Base-by-base conservation (phyloP, 1,284 basidiomycete genomes). In the Puccinia novopanici region DNA sequence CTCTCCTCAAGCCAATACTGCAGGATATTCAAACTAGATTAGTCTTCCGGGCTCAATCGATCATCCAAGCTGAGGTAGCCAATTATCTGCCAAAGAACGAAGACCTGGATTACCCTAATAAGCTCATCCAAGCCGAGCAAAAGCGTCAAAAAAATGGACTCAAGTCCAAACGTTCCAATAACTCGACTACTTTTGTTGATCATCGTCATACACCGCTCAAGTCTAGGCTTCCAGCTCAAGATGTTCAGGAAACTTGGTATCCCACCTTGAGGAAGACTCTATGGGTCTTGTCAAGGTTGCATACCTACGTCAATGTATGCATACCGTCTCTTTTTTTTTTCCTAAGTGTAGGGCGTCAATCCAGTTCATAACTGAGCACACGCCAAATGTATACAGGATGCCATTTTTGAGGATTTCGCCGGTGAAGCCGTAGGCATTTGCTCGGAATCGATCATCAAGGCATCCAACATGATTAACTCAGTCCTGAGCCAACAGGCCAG, bases 21-120 rank as follows among this genome's bases (percentile, higher is more conserved):
- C 94, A 96, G 85, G 95, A 97, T 84, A 93, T 94, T 0, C 95
- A 97, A 87, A 97, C 95, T 8, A 88, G 94, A 75, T 86, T 97
- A 73, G 93, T 97, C 83, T 97, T 97, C 88, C 92, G 95, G 84
- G 94, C 94, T 10, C 94, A 97, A 86, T 89, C 93, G 0, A 89
- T 96, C 70, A 90, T 97, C 65, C 92, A 95, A 84, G 89, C 90
- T 42, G 94, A 97, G 72, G 93, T 97, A 59, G 87, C 91, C 83
- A 91, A 92, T 84, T 96, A 92, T 86, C 88, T 88, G 0, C 91
- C 93, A 0, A 92, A 90, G 82, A 86, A 89, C 8, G 91, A 90
- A 83, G 95, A 96, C 85, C 86, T 97, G 54, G 90, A 91, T 22
- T 97, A 94, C 86, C 94, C 94, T 22, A 91, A 91, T 77, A 92